Evolutionary conservation across 1,284 basidiomycete species (phyloP).

Genomic region (Ceratobasidium sp.): DNA sequence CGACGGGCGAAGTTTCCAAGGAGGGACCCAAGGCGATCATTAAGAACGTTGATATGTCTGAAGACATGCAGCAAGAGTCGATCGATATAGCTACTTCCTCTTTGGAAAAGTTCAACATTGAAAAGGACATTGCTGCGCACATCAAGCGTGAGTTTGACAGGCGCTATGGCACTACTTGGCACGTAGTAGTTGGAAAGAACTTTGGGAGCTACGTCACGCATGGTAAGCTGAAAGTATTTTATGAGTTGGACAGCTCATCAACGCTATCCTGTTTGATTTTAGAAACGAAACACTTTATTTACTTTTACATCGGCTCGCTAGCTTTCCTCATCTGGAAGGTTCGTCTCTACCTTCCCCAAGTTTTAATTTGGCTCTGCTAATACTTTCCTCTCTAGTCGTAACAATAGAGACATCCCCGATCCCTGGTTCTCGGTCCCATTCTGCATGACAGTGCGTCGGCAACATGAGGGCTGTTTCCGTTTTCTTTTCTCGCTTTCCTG

Average conservation of each 20-base stretch:
- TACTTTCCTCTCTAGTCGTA: conserved; percentile 65
- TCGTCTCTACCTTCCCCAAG: conserved; percentile 66
- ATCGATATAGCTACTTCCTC: conserved; percentile 90
- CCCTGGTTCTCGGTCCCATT: conserved; percentile 56
- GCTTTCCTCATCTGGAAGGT: conserved; percentile 94
- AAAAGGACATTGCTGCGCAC: conserved; percentile 97
- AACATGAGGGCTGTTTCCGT: conserved; percentile 17
- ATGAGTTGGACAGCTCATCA: conserved; percentile 14
- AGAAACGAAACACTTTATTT: conserved; percentile 98
- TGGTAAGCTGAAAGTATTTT: conserved; percentile 69
- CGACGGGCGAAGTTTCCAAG: conserved; percentile 20
- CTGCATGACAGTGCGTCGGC: conserved; percentile 64
- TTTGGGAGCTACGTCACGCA: conserved; percentile 98
- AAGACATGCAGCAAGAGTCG: conserved; percentile 95
- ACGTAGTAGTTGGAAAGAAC: conserved; percentile 97
- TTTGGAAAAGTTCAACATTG: conserved; percentile 91
- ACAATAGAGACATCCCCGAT: conserved; percentile 73
- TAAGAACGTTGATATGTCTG: conserved; percentile 97
- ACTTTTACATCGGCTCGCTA: conserved; percentile 92
- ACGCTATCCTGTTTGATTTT: conserved; percentile 46
- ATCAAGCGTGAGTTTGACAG: conserved; percentile 98
- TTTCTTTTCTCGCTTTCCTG: conserved; percentile 32
- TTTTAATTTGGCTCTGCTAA: conserved; percentile 58
- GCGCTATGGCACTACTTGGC: conserved; percentile 94
- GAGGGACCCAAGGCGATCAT: conserved; percentile 83